A percentile compares a stretch with the other conserved stretches of the same genome.
These are phyloP conservation scores for Prunus padus DNA, from an alignment of 306 rosid genomes.

Conservation along the genomic window DNA sequence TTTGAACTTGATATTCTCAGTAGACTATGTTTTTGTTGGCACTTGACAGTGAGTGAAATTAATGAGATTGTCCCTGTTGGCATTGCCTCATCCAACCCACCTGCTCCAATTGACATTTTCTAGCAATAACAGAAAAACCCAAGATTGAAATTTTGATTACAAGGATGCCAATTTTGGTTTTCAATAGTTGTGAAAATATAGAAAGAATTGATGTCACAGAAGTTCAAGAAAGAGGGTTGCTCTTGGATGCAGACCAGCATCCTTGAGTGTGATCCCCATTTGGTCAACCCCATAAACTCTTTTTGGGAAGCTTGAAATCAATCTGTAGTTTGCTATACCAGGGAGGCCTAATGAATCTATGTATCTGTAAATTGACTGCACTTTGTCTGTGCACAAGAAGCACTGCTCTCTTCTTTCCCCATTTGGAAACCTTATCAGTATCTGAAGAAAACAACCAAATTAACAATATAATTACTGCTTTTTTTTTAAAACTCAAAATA, in stretches of 20 bases:
- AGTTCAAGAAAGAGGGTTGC: conserved; percentile 72
- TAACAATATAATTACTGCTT: neutral
- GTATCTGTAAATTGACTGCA: conserved; percentile 62
- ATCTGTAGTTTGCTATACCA: conserved; percentile 52
- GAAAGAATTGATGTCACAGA: conserved; percentile 10
- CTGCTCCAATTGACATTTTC: too few species aligned
- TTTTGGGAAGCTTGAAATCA: conserved; percentile 79
- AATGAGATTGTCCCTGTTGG: too few species aligned
- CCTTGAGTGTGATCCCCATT: conserved; percentile 73
- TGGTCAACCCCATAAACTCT: conserved; percentile 63
- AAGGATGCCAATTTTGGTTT: too few species aligned
- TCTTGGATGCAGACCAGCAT: conserved; percentile 66
- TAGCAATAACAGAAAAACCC: too few species aligned
- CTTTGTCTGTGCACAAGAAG: conserved; percentile 60
- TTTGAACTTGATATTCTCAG: too few species aligned
- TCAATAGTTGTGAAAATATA: too few species aligned
- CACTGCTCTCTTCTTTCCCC: conserved; percentile 78
- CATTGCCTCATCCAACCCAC: too few species aligned
- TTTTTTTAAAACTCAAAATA: too few species aligned
- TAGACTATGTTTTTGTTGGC: too few species aligned
- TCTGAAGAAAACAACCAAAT: conserved; percentile 32
- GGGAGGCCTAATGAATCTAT: conserved; percentile 59
- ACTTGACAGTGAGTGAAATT: too few species aligned
- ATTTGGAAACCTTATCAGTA: conserved; percentile 76
- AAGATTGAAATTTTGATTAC: too few species aligned